Evolutionary conservation across 1,139 yeast genomes (phyloP).

Genomic region (Saccharomycopsis hybrid): DNA sequence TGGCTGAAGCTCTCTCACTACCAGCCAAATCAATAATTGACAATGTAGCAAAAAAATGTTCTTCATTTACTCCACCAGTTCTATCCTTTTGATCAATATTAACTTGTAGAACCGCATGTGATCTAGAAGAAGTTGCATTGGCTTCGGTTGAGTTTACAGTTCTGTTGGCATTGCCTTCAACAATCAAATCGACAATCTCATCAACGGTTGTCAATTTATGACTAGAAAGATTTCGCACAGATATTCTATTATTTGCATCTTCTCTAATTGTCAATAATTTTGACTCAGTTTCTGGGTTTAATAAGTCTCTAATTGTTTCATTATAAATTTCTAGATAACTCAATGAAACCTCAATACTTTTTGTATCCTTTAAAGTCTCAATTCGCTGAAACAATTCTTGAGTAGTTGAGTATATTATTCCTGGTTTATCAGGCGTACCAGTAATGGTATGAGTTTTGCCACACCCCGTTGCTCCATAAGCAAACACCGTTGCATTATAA

Average conservation of each 20-base stretch:
- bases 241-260: conserved; percentile 58
- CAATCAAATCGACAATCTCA: conserved; percentile 75
- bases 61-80: conserved; percentile 58
- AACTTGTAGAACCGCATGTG: conserved; percentile 88
- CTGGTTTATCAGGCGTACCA: conserved; percentile 71
- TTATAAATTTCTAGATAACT: conserved; percentile 86
- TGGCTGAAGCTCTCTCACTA: conserved; percentile 88
- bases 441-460: conserved; percentile 94
- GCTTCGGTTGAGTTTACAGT: conserved; percentile 88
- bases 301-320: conserved; percentile 76
- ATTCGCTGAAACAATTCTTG: conserved; percentile 63
- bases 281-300: conserved; percentile 44
- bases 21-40: conserved; percentile 92
- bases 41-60: conserved; percentile 70
- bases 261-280: conserved; percentile 57
- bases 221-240: conserved; percentile 67
- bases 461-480: conserved; percentile 97
- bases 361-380: conserved; percentile 47
- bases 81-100: conserved; percentile 59
- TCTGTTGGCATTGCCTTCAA: conserved; percentile 66
- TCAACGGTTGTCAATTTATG: conserved; percentile 61
- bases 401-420: conserved; percentile 75
- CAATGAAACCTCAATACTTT: conserved; percentile 52
- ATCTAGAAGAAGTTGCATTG: conserved; percentile 81
- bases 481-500: conserved; percentile 85